Base-by-base conservation (phyloP, 441 rosid genomes). In the Aquilaria agallochum region DNA sequence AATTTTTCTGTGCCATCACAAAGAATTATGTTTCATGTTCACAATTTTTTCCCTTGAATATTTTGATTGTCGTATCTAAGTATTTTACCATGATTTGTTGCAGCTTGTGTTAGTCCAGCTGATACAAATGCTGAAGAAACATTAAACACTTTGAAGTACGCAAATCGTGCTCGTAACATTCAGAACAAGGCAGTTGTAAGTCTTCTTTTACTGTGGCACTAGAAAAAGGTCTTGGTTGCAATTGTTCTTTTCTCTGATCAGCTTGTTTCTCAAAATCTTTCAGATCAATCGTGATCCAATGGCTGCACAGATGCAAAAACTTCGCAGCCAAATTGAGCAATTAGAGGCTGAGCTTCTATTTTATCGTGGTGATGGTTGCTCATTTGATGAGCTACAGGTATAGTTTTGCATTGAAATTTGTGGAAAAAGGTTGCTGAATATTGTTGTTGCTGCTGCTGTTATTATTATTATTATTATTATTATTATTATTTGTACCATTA, bases 61-160 rank as follows among this genome's bases (percentile, higher is more conserved):
- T 8, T 32, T 56, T 32, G 31, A 11, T 47, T 53, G 33, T n/a
- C 49, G 31, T 34, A n/a, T 32, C 20, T 59, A 36, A 9, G 5
- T 40, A 55, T 42, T 61, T 55, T 62, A 53, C 34, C 46, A 45
- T 49, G 44, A 45, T 44, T 57, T 11, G 54, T 57, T 76, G 68
- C 69, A 92, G 99, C 99, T 53, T 95, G 99, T 72, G 98, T 95
- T 62, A 95, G 99, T 68, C 99, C 98, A 70, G 99, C 98, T 58
- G 99, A 95, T 69, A 87, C 96, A 56, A 95, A 95, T 67, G 96
- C 96, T 0, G 97, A 95, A 77, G 98, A 95, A 81, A 95, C 99
- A 11, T 55, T 95, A 44, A 95, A 92, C 74, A 90, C 99, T 10
- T 82, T 92, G 65, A 95, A 92, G 72, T 95, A 92, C 62, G 96